Percentiles rank a stretch among this genome's conserved stretches.
These are phyloP conservation scores for Salicornia ramosissima DNA, from an alignment of 148 eudicot species.

Conservation along the genomic window DNA sequence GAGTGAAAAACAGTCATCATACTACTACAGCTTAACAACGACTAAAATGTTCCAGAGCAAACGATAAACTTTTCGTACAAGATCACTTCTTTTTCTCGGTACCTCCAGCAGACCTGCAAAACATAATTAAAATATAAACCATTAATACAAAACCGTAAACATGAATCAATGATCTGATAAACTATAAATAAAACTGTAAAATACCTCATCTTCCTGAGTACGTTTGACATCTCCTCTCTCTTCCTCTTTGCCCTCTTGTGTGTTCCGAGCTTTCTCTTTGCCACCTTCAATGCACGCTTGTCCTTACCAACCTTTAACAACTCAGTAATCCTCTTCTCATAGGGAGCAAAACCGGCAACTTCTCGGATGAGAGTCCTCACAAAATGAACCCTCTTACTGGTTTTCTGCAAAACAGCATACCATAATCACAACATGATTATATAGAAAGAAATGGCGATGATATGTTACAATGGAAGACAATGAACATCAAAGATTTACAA, in stretches of 20 bases:
- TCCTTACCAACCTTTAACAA: slow-evolving; percentile 55
- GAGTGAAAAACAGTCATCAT: background rate
- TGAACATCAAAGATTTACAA: background rate
- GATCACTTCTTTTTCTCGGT: slow-evolving; percentile 34
- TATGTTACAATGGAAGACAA: no score
- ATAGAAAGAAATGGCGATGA: background rate
- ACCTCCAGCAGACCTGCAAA: slow-evolving; percentile 28
- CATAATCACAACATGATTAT: background rate
- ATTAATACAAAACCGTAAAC: background rate
- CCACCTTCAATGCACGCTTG: slow-evolving; percentile 51
- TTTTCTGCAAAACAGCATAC: slow-evolving; percentile 31
- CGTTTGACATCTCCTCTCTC: slow-evolving; percentile 59
- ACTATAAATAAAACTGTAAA: background rate
- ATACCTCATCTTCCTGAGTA: slow-evolving; percentile 50
- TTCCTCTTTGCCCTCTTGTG: slow-evolving; percentile 60
- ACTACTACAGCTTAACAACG: slow-evolving; percentile 7
- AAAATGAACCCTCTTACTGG: slow-evolving; percentile 39
- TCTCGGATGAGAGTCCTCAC: slow-evolving; percentile 39
- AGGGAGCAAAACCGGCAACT: slow-evolving; percentile 43
- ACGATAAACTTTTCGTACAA: background rate
- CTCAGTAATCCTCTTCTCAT: slow-evolving; percentile 47
- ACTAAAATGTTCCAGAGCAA: background rate
- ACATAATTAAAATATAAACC: background rate
- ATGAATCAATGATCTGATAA: background rate
- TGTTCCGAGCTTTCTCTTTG: slow-evolving; percentile 56